Base-by-base conservation (phyloP, 1,139 yeast species). In the Pichia sp. region DNA sequence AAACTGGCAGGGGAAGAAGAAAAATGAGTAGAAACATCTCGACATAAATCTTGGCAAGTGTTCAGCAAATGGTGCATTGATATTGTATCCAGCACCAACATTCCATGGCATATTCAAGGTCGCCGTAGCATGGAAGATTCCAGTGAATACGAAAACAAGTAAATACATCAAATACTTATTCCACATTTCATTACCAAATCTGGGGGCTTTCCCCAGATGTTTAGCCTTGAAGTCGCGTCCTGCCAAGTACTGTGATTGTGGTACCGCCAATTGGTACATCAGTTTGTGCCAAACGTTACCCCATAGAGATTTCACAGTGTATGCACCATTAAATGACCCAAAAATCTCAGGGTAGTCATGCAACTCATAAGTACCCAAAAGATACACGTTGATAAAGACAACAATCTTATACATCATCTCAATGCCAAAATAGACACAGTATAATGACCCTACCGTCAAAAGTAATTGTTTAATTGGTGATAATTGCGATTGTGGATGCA, bases 231-330 rank as follows among this genome's bases (percentile, higher is more conserved):
- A 33, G 21, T 31, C 31, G 25, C 35, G 29, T 9, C 40, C 38
- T 1, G 34, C 22, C 12, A 41, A 14, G 11, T 12, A 23, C 13
- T 24, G 33, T 2, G 45, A 40, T n/a, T 43, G 28, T 9, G 48
- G 48, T 6, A 39, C 47, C 1, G 47, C 31, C 34, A 38, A 32
- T n/a, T 27, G 38, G 21, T 43, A 42, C 46, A 45, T 39, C 13
- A 44, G 26, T 28, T 42, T 35, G 29, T 46, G 50, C 50, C 49
- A 46, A 3, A 45, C 14, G 22, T 39, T 39, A 5, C 38, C 33
- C 49, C 50, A 46, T 4, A 45, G 16, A 3, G 48, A 40, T 29
- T 27, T 33, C 13, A 45, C 34, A 2, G 49, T 46, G 19, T 30
- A 40, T 2, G 20, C 27, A 13, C 30, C 38, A 8, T 41, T 30